Evolutionary conservation across 306 rosid species (phyloP).

Genomic region (Vigna angularis): DNA sequence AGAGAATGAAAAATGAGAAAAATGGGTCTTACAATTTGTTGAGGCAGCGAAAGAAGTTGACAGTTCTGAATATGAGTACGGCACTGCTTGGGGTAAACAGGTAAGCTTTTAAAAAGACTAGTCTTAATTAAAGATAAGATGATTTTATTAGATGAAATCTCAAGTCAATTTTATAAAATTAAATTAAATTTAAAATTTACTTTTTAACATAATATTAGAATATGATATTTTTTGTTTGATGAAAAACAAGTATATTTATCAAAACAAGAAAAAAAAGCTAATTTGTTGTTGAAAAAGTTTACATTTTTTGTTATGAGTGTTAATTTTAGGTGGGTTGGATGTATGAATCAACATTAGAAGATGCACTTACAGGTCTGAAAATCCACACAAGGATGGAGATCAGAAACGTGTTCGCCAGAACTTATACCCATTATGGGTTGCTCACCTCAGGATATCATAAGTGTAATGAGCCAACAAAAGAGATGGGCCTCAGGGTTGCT

Average conservation of each 20-base stretch:
- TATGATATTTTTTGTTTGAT: too few relatives aligned
- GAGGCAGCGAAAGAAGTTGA: constrained; percentile 61
- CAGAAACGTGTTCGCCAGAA: constrained; percentile 48
- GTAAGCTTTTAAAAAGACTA: constrained; percentile 25
- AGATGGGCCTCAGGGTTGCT: constrained; percentile 69
- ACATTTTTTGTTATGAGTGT: too few relatives aligned
- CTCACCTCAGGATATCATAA: constrained; percentile 52
- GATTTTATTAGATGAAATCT: too few relatives aligned
- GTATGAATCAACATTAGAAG: constrained; percentile 69
- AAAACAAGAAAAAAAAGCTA: too few relatives aligned
- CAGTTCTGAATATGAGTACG: constrained; percentile 55
- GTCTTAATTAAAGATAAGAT: too few relatives aligned
- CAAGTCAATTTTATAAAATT: too few relatives aligned
- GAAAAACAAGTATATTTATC: too few relatives aligned
- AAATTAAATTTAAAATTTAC: too few relatives aligned
- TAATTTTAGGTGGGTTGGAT: constrained; percentile 47
- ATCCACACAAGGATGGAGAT: constrained; percentile 77
- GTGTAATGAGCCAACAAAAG: constrained; percentile 58
- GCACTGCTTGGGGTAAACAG: constrained; percentile 74
- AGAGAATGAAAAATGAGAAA: too few relatives aligned
- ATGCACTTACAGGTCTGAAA: constrained; percentile 58
- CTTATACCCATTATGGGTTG: constrained; percentile 67
- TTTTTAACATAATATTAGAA: too few relatives aligned
- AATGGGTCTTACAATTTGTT: not conserved
- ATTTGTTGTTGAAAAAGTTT: too few relatives aligned